A percentile compares a stretch with the other conserved stretches of the same genome.
Evolutionary conservation across 2,329 filamentous ascomycete species (phyloP).

Genomic region (Neobulgaria alba): DNA sequence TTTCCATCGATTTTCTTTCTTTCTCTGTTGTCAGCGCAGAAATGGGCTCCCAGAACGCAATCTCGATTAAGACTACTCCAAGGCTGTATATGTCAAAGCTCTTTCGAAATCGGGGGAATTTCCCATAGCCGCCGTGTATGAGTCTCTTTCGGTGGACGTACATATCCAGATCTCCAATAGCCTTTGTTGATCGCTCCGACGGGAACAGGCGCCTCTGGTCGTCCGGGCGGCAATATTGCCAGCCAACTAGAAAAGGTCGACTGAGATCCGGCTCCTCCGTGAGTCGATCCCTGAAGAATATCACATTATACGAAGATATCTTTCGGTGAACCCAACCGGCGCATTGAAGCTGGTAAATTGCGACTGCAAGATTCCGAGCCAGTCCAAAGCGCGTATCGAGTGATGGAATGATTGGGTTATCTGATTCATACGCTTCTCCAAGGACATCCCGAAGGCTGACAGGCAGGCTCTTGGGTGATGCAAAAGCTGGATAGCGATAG

Average conservation of each 20-base stretch:
- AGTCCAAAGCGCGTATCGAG: neutral
- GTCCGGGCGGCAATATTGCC: conserved; percentile 5
- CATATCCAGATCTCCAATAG: too few species aligned
- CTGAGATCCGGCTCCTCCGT: conserved; percentile 1
- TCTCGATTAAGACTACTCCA: neutral
- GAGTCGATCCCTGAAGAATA: conserved; percentile 2
- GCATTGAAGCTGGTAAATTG: conserved; percentile 2
- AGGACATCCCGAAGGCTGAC: conserved; percentile 1
- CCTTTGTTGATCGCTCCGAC: neutral
- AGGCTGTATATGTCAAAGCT: too few species aligned
- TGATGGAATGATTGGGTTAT: neutral
- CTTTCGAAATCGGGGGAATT: too few species aligned
- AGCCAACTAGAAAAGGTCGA: conserved; percentile 3
- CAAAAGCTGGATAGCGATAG: neutral
- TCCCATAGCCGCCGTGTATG: too few species aligned
- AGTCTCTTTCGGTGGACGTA: too few species aligned
- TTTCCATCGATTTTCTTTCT: neutral
- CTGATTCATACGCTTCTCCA: neutral
- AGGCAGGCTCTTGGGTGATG: neutral
- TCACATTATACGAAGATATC: conserved; percentile 1
- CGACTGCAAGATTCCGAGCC: neutral
- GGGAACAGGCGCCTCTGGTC: neutral
- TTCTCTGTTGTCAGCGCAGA: neutral
- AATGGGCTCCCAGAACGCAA: neutral
- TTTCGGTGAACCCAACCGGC: conserved; percentile 2